These are phyloP conservation scores for Dothideomycetes sp. DNA, from an alignment of 2,329 filamentous ascomycete genomes.

Conservation along the genomic window DNA sequence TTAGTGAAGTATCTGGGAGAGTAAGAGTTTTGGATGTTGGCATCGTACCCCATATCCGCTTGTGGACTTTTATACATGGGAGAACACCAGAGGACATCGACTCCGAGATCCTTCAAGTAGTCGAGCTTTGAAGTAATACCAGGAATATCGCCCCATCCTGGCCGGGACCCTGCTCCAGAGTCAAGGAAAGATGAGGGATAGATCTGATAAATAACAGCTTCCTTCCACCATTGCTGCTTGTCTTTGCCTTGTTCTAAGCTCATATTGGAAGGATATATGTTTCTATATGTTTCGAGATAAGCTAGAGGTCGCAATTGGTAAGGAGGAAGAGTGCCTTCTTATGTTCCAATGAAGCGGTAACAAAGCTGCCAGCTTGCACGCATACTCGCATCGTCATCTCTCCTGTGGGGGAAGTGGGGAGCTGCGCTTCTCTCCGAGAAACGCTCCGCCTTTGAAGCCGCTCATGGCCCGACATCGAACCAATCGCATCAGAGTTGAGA, in stretches of 20 bases:
- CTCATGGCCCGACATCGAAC: too few relatives aligned
- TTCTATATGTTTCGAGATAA: too few relatives aligned
- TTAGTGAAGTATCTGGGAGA: not conserved
- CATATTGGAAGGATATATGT: too few relatives aligned
- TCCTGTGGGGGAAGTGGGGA: too few relatives aligned
- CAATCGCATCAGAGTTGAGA: too few relatives aligned
- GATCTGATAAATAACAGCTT: conserved; percentile 30
- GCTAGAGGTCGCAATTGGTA: too few relatives aligned
- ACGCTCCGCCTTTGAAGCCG: too few relatives aligned
- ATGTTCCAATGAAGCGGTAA: too few relatives aligned
- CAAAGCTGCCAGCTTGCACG: too few relatives aligned
- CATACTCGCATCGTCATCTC: too few relatives aligned
- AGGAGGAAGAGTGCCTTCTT: too few relatives aligned
- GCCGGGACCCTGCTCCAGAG: conserved; percentile 36
- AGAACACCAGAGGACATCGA: conserved; percentile 54
- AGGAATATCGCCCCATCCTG: conserved; percentile 53
- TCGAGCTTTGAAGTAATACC: conserved; percentile 55
- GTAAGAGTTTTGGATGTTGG: conserved; percentile 12
- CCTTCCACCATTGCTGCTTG: conserved; percentile 26
- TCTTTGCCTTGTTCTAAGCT: not conserved
- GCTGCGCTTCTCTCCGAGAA: too few relatives aligned
- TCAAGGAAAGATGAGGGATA: conserved; percentile 51
- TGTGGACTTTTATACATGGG: conserved; percentile 45
- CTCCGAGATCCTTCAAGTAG: conserved; percentile 50
- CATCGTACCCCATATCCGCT: conserved; percentile 44